phyloP scores from a whole-genome alignment of 768 basidiomycete species.

The Hericium rajendrae region DNA sequence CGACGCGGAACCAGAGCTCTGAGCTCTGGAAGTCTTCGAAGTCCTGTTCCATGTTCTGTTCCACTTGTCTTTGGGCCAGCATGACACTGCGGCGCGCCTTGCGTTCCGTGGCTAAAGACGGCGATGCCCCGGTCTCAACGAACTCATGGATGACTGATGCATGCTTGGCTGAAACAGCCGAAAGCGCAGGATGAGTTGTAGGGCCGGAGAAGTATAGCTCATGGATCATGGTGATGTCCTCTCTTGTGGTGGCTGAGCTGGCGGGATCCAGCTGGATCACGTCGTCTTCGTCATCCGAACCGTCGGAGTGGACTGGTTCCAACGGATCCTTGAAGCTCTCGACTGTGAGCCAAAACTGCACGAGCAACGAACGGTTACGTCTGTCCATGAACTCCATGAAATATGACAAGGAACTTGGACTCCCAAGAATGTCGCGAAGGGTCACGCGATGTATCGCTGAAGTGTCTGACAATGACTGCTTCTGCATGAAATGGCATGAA shows the following conservation, averaged over 20 bases:
- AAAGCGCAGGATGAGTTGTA: conserved; percentile 47
- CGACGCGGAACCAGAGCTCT: conserved; percentile 87
- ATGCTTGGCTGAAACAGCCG: conserved; percentile 61
- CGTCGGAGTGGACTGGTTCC: conserved; percentile 59
- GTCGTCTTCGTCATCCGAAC: conserved; percentile 51
- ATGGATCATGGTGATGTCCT: conserved; percentile 86
- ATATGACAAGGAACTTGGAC: conserved; percentile 86
- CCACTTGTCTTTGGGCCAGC: conserved; percentile 75
- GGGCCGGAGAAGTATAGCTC: conserved; percentile 73
- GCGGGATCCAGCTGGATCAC: conserved; percentile 47
- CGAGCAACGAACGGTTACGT: conserved; percentile 68
- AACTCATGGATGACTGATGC: conserved; percentile 62
- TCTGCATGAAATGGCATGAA: conserved; percentile 20
- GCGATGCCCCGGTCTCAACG: conserved; percentile 37
- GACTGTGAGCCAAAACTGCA: conserved; percentile 96
- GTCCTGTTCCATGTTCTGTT: conserved; percentile 84
- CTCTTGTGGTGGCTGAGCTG: conserved; percentile 51
- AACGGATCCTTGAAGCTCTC: conserved; percentile 97
- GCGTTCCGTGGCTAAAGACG: conserved; percentile 34
- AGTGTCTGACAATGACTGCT: conserved; percentile 28
- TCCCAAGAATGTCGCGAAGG: conserved; percentile 73
- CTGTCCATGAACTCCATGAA: conserved; percentile 99
- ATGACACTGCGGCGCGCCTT: conserved; percentile 73
- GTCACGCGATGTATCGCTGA: conserved; percentile 39
- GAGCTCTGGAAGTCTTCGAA: conserved; percentile 83